These are phyloP conservation scores for Plantago elongata DNA, from an alignment of 257 asterid genomes.

Conservation along the genomic window DNA sequence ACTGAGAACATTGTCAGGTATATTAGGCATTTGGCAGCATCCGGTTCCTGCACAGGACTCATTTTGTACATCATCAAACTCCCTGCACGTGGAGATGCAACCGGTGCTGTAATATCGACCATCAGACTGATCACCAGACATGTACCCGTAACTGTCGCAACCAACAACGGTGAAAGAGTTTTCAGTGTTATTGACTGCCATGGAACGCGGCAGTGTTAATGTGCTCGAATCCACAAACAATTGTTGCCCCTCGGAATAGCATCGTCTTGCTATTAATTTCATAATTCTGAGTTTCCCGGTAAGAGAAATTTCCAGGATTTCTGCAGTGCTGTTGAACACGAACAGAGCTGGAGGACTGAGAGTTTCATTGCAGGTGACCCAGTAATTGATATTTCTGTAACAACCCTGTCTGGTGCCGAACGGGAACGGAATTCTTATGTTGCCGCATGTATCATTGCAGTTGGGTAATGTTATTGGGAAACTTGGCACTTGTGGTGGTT, in stretches of 20 bases:
- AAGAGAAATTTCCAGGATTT: conserved; percentile 19
- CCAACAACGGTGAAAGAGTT: conserved; percentile 27
- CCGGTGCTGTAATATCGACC: conserved; percentile 12
- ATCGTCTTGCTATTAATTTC: conserved; percentile 19
- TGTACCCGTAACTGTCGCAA: conserved; percentile 27
- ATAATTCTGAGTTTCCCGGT: conserved; percentile 17
- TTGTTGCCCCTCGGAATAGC: conserved; percentile 16
- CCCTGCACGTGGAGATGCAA: not conserved
- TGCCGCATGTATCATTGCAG: conserved; percentile 23
- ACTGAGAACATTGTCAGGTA: conserved; percentile 22
- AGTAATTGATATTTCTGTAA: conserved; percentile 16
- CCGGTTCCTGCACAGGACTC: conserved; percentile 33
- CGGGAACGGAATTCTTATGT: conserved; percentile 24
- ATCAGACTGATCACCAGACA: not conserved
- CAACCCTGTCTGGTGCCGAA: conserved; percentile 17
- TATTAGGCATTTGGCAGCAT: conserved; percentile 26
- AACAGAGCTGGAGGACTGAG: conserved; percentile 22
- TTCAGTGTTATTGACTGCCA: conserved; percentile 14
- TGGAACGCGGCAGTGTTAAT: not conserved
- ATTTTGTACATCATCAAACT: not conserved
- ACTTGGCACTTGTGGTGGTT: too few relatives aligned
- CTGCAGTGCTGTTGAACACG: conserved; percentile 3
- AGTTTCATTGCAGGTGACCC: conserved; percentile 24
- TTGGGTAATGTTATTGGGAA: conserved; percentile 5
- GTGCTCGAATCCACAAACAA: not conserved